phyloP scores from a whole-genome alignment of 1,284 basidiomycete genomes.

The Coniophora puteana region DNA sequence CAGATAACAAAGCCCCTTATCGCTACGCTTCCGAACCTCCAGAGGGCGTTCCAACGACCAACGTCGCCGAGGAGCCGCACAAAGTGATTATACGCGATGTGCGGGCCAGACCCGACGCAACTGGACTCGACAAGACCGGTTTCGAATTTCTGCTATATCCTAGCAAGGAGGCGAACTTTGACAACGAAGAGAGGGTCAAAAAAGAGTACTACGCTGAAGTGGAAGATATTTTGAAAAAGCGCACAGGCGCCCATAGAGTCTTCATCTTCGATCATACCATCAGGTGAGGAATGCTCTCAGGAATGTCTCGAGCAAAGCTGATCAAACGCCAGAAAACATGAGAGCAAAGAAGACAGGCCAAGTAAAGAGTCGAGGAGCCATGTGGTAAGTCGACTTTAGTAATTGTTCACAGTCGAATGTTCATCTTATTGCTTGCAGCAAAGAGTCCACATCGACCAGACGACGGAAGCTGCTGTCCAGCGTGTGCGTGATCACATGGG shows the following conservation, averaged over 20 bases:
- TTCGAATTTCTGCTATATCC: constrained; percentile 35
- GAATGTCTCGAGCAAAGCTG: no score
- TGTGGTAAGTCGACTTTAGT: no score
- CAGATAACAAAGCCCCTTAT: constrained; percentile 22
- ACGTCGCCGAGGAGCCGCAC: constrained; percentile 19
- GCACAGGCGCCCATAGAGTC: constrained; percentile 37
- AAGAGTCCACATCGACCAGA: constrained; percentile 61
- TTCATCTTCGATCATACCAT: constrained; percentile 46
- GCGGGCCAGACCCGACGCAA: constrained; percentile 28
- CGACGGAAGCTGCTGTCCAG: constrained; percentile 40
- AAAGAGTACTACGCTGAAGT: constrained; percentile 38
- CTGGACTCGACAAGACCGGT: constrained; percentile 37
- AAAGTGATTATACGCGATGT: constrained; percentile 24
- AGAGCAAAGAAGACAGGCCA: no score
- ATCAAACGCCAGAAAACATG: no score
- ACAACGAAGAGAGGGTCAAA: constrained; percentile 36
- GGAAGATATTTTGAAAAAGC: constrained; percentile 38
- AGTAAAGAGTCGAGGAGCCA: no score
- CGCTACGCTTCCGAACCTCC: constrained; percentile 23
- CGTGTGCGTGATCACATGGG: constrained; percentile 52
- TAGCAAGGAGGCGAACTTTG: constrained; percentile 38
- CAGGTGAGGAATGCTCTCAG: no score
- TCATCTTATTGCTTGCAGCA: no score
- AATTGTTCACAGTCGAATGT: no score
- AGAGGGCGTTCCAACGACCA: constrained; percentile 18